phyloP scores from a whole-genome alignment of 805 yeast genomes.

The Yarrowia sp. region DNA sequence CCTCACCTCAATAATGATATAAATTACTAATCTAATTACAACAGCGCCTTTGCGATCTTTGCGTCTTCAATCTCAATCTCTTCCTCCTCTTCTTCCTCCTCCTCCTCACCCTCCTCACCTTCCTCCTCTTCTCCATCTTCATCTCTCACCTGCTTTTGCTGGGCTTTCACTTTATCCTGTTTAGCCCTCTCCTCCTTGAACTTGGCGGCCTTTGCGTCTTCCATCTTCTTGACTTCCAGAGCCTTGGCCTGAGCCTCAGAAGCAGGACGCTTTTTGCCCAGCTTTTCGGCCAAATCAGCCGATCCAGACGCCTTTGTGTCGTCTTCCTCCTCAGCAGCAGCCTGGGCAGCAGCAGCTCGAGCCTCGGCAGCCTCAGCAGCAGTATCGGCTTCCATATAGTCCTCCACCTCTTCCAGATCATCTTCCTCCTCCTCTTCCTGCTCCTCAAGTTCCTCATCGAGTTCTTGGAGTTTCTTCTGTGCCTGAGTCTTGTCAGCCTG shows the following conservation, averaged over 20 bases:
- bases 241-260: conserved; percentile 25
- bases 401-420: conserved; percentile 11
- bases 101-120: neutral
- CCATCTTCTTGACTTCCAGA: neutral
- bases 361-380: neutral
- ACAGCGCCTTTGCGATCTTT: conserved; percentile 26
- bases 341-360: conserved; percentile 4
- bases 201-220: conserved; percentile 35
- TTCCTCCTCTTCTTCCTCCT: conserved; percentile 5
- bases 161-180: conserved; percentile 34
- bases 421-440: conserved; percentile 23
- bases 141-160: conserved; percentile 24
- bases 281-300: conserved; percentile 5
- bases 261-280: conserved; percentile 23
- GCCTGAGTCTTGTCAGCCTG: neutral
- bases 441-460: conserved; percentile 17
- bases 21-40: conserved; percentile 10
- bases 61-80: conserved; percentile 18
- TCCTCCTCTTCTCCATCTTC: conserved; percentile 9
- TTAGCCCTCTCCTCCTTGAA: conserved; percentile 36
- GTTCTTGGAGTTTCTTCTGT: conserved; percentile 17
- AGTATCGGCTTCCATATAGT: neutral
- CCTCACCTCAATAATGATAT: neutral
- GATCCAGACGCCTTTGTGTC: no score
- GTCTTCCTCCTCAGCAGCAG: neutral